These are phyloP conservation scores for Hondaea fermentalgiana DNA, from an alignment of 108 stramenopile genomes.

Conservation along the genomic window DNA sequence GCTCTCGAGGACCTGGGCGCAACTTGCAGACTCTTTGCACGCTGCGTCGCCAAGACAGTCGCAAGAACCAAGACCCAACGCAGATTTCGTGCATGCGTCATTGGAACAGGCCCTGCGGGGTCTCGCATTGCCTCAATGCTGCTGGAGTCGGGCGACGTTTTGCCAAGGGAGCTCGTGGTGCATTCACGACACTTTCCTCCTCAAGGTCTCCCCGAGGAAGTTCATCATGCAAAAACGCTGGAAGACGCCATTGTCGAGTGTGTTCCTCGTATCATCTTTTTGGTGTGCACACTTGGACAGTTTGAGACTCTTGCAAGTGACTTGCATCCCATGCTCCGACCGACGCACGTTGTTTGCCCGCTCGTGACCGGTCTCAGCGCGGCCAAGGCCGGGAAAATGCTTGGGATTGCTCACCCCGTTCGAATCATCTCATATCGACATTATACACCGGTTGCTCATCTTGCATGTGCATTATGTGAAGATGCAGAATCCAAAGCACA, in stretches of 20 bases:
- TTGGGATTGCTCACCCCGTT: not conserved
- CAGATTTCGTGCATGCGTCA: not conserved
- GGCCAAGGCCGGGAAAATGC: not conserved
- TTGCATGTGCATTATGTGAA: not conserved
- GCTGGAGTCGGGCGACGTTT: not conserved
- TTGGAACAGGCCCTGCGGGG: not conserved
- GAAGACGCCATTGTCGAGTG: not conserved
- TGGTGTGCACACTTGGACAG: not conserved
- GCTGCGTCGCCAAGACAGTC: not conserved
- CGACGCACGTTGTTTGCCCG: not conserved
- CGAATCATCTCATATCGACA: not conserved
- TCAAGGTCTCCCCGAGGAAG: not conserved
- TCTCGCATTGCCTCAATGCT: not conserved
- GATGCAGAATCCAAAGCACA: not conserved
- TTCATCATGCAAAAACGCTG: not conserved
- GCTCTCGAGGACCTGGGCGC: not conserved
- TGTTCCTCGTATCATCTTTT: not conserved
- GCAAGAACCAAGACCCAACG: not conserved
- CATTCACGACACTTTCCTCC: not conserved
- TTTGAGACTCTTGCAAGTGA: not conserved
- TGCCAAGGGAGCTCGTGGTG: not conserved
- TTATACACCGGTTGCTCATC: not conserved
- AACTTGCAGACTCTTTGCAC: not conserved
- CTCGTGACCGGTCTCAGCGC: not conserved
- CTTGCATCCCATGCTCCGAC: not conserved